Conservation (phyloP, 148 eudicot genomes). For the Oxyria digyna region DNA sequence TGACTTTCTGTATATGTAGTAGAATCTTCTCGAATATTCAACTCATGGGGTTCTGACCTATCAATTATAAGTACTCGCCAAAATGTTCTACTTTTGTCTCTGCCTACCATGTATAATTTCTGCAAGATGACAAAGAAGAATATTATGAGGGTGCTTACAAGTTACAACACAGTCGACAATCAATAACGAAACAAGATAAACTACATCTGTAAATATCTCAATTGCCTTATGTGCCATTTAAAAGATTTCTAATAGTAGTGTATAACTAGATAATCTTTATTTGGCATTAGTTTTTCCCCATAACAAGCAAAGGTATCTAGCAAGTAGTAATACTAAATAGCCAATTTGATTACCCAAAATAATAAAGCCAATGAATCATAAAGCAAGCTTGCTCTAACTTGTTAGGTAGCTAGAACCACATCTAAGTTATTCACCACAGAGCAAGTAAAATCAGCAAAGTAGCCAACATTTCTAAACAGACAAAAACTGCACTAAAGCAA, state of each 20-base stretch:
- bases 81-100: constrained; percentile 69
- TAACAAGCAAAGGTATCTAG: background rate
- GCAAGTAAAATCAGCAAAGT: background rate
- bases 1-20: constrained; percentile 56
- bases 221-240: background rate
- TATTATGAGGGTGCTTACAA: background rate
- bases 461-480: background rate
- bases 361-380: background rate
- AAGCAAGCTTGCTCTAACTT: background rate
- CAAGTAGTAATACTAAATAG: background rate
- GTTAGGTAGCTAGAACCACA: background rate
- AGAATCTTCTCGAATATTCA: constrained; percentile 72
- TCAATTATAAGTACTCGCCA: constrained; percentile 88
- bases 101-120: constrained; percentile 85
- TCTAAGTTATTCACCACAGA: background rate
- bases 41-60: constrained; percentile 67
- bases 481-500: background rate
- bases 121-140: constrained; percentile 18
- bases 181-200: background rate
- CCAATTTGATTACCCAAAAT: too few relatives aligned
- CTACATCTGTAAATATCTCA: too few relatives aligned
- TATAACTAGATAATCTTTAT: background rate
- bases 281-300: background rate
- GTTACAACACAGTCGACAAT: too few relatives aligned
- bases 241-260: background rate